Percentiles rank a stretch among this genome's conserved stretches.
phyloP scores from a whole-genome alignment of 352 stramenopile genomes.

The Albugo laibachii region DNA sequence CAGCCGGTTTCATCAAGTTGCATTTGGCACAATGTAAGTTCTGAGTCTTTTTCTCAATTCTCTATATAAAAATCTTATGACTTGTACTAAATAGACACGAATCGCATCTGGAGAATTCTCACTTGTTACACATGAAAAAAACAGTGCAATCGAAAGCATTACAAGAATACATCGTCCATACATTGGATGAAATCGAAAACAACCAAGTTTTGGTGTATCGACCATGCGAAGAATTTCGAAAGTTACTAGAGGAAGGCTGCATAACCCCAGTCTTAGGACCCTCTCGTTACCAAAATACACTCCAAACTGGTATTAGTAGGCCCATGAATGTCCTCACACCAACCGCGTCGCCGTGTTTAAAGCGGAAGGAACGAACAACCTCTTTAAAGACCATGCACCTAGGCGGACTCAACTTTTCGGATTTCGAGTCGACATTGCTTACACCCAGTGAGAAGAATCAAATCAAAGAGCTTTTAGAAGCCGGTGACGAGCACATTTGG shows the following conservation, averaged over 20 bases:
- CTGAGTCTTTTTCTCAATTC: not conserved
- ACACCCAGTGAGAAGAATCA: constrained; percentile 31
- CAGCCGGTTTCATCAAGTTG: constrained; percentile 42
- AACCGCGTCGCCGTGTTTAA: constrained; percentile 30
- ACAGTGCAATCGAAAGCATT: constrained; percentile 18
- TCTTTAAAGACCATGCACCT: constrained; percentile 53
- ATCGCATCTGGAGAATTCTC: too few species aligned
- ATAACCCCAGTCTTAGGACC: constrained; percentile 18
- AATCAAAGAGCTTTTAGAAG: constrained; percentile 50
- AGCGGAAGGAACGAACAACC: constrained; percentile 43
- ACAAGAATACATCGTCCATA: constrained; percentile 22
- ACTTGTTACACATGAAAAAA: too few species aligned
- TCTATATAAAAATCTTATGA: too few species aligned
- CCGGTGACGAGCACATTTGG: constrained; percentile 48
- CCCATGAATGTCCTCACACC: constrained; percentile 1
- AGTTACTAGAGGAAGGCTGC: constrained; percentile 47
- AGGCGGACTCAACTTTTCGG: constrained; percentile 40
- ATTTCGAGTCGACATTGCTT: constrained; percentile 42
- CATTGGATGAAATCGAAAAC: constrained; percentile 25
- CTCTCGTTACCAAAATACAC: not conserved
- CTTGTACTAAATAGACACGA: too few species aligned
- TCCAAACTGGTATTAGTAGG: constrained; percentile 1
- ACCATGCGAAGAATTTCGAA: constrained; percentile 47
- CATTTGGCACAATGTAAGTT: constrained; percentile 46
- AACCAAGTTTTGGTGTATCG: constrained; percentile 44